These are phyloP conservation scores for Phytopythium aichiense DNA, from an alignment of 352 stramenopile genomes.

Conservation along the genomic window DNA sequence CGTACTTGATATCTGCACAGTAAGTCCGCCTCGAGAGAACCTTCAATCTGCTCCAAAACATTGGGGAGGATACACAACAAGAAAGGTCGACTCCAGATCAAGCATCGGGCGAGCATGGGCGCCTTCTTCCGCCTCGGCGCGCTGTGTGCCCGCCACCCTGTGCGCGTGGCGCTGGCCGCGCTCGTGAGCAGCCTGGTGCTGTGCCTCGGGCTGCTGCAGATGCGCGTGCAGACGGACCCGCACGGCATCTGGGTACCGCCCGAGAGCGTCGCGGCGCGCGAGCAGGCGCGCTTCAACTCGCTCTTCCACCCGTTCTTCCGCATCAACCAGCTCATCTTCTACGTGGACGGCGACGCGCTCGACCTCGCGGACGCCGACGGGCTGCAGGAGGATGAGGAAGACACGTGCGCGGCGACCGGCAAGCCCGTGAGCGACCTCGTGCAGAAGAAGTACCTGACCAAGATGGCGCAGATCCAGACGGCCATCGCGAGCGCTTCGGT, in stretches of 20 bases:
- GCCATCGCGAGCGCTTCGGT: slow-evolving; percentile 39
- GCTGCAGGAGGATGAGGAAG: not conserved
- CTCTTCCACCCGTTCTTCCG: slow-evolving; percentile 86
- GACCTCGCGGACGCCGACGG: slow-evolving; percentile 6
- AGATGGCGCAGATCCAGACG: slow-evolving; percentile 61
- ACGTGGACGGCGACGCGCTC: slow-evolving; percentile 22
- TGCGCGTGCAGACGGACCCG: slow-evolving; percentile 72
- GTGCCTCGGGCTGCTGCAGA: slow-evolving; percentile 50
- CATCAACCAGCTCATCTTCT: slow-evolving; percentile 86
- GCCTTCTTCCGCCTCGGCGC: slow-evolving; percentile 52
- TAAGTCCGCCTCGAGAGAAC: not conserved
- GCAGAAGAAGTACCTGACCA: slow-evolving; percentile 46
- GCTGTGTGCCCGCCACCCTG: slow-evolving; percentile 44
- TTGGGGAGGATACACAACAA: not conserved
- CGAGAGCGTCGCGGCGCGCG: slow-evolving; percentile 44
- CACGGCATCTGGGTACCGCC: slow-evolving; percentile 82
- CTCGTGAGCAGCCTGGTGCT: slow-evolving; percentile 46
- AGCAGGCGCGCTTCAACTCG: slow-evolving; percentile 73
- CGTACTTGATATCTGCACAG: not conserved
- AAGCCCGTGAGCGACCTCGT: slow-evolving; percentile 43
- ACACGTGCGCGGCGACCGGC: not conserved
- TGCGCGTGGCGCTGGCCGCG: slow-evolving; percentile 39
- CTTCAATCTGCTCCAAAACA: slow-evolving; percentile 7
- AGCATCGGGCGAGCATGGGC: slow-evolving; percentile 42
- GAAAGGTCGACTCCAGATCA: not conserved